A percentile compares a stretch with the other conserved stretches of the same genome.
Evolutionary conservation across 352 stramenopile genomes (phyloP).

Genomic region (Stramenopiles sp.): DNA sequence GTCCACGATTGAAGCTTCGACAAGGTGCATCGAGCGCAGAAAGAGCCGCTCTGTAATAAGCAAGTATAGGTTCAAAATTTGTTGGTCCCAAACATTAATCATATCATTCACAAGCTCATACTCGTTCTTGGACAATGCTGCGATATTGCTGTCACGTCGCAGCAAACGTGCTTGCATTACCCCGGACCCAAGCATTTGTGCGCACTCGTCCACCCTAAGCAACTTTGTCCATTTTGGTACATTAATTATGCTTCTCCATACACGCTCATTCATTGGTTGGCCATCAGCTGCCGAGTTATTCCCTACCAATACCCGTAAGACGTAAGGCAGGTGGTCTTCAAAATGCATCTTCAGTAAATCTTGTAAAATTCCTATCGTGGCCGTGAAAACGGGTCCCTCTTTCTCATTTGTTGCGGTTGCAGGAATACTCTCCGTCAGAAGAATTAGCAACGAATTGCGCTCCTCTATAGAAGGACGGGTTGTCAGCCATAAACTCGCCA

Average conservation of each 20-base stretch:
- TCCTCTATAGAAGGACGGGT: background rate
- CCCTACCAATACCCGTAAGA: background rate
- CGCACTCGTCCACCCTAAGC: background rate
- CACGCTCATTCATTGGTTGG: background rate
- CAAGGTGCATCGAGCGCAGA: background rate
- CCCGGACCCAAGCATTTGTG: background rate
- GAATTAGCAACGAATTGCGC: background rate
- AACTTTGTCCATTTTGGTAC: background rate
- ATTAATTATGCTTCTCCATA: background rate
- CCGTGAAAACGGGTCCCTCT: background rate
- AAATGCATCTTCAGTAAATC: background rate
- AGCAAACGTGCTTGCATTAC: background rate
- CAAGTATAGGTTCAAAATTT: background rate
- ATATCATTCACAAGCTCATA: background rate
- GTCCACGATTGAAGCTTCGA: too few relatives aligned
- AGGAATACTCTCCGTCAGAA: background rate
- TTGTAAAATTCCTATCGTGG: background rate
- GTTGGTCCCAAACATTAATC: background rate
- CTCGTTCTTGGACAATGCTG: background rate
- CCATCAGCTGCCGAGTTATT: too few relatives aligned
- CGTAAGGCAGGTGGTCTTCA: background rate
- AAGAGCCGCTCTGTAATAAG: background rate
- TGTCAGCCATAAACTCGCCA: background rate
- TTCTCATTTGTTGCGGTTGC: background rate
- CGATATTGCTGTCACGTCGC: background rate